Evolutionary conservation across 1,284 basidiomycete genomes (phyloP), one percentile per base, ranked within the genome.

Genomic region (Ceratobasidium sp.): DNA sequence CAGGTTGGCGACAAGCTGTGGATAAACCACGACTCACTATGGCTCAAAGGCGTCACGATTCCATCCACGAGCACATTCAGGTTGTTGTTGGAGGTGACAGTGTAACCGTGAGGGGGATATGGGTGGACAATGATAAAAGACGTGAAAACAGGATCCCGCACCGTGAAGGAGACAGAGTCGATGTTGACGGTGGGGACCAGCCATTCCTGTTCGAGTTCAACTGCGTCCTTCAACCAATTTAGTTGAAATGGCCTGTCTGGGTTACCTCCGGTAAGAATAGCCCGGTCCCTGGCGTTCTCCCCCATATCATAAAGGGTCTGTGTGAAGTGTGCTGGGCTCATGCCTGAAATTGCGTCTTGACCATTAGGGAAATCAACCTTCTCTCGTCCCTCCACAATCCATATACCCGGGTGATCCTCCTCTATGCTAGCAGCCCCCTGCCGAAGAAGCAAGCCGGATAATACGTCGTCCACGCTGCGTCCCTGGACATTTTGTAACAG

Each of bases 21-120:
- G 3, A n/a, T n/a, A n/a, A n/a, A n/a, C n/a, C n/a, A n/a, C n/a
- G n/a, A 38, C 58, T 50, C 20, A 62, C 58, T 49, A 31, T 62
- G 58, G 32, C 58, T 62, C 8, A 62, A 32, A 4, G 25, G 25
- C 3, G 7, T 32, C 25, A 17, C n/a, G n/a, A 35, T 17, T 6
- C 58, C 58, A 38, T 49, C 35, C 1, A 49, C 31, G 20, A 20
- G 6, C 20, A 49, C 43, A 10, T 15, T 17, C 10, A 62, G 45
- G 15, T 34, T 32, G 22, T 49, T 62, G 25, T 62, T 45, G 1
- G 58, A 35, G 6, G 58, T 62, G n/a, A 62, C 6, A 25, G 60
- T 64, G 45, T 12, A 22, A 13, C 31, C 60, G 13, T 47, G 15
- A 2, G 45, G 34, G 15, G 60, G 60, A 38, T 50, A 64, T 3